These are phyloP conservation scores for Halenospora varia DNA, from an alignment of 495 filamentous ascomycete genomes.

Conservation along the genomic window DNA sequence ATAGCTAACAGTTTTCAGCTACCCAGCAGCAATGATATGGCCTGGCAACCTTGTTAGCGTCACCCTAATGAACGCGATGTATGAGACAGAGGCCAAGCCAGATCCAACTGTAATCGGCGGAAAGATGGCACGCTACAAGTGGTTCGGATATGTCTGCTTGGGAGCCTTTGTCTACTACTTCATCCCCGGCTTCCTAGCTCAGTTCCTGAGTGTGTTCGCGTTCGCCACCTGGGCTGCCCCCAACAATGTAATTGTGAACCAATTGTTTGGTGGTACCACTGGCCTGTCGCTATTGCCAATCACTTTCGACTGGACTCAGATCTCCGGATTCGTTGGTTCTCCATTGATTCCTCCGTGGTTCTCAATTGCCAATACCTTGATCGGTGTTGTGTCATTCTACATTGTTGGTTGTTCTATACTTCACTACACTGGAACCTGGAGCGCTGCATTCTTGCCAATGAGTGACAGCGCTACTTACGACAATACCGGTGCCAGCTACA, in stretches of 20 bases:
- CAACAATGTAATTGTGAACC: constrained; percentile 61
- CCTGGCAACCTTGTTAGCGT: constrained; percentile 60
- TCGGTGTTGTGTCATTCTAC: constrained; percentile 55
- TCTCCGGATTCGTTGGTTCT: constrained; percentile 51
- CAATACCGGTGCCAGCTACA: constrained; percentile 53
- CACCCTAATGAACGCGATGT: constrained; percentile 65
- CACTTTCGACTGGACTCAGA: constrained; percentile 27
- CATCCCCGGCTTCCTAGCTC: constrained; percentile 46
- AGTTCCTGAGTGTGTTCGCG: constrained; percentile 55
- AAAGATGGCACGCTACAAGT: constrained; percentile 59
- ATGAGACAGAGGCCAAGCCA: constrained; percentile 53
- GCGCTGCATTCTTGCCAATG: constrained; percentile 53
- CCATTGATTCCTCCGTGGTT: constrained; percentile 54
- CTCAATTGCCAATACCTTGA: constrained; percentile 56
- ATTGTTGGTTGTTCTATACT: constrained; percentile 41
- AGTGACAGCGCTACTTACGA: constrained; percentile 58
- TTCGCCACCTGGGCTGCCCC: constrained; percentile 60
- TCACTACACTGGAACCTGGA: constrained; percentile 68
- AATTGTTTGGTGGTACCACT: constrained; percentile 62
- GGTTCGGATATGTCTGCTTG: constrained; percentile 57
- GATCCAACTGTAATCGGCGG: constrained; percentile 56
- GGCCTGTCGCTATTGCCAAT: constrained; percentile 58
- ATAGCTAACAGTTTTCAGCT: constrained; percentile 20
- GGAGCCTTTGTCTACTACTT: constrained; percentile 61
- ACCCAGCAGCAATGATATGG: constrained; percentile 73